Conservation (phyloP, 129 eudicot genomes). For the Chrysanthemum seticuspe region DNA sequence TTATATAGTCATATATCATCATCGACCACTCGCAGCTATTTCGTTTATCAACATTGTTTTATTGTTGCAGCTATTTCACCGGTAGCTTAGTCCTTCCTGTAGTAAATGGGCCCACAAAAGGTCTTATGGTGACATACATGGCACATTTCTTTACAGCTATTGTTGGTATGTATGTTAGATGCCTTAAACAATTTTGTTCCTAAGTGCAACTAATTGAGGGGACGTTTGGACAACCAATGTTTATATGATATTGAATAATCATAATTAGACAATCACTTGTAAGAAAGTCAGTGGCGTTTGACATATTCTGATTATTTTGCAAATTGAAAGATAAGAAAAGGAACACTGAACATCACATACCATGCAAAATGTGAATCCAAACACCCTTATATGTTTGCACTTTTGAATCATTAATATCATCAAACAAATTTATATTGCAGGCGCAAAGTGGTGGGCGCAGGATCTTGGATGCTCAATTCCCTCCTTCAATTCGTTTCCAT, state of each 20-base stretch:
- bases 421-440: neutral
- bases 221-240: no score
- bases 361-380: no score
- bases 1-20: neutral
- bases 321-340: no score
- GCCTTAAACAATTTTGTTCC: neutral
- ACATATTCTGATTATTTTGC: no score
- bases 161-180: conserved; percentile 47
- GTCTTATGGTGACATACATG: conserved; percentile 33
- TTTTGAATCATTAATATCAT: neutral
- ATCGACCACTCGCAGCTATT: neutral
- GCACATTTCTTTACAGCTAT: conserved; percentile 62
- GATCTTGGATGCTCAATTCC: conserved; percentile 13
- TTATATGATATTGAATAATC: no score
- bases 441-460: conserved; percentile 15
- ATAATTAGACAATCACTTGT: no score
- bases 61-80: conserved; percentile 67
- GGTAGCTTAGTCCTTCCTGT: conserved; percentile 70
- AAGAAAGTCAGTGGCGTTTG: no score
- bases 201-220: neutral
- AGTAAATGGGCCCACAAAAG: conserved; percentile 18
- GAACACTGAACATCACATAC: no score
- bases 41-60: neutral
- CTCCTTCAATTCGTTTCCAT: neutral
- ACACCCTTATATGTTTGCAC: neutral